Base-by-base conservation (phyloP, 495 filamentous ascomycete species). In the Opeltia flavorubescens region DNA sequence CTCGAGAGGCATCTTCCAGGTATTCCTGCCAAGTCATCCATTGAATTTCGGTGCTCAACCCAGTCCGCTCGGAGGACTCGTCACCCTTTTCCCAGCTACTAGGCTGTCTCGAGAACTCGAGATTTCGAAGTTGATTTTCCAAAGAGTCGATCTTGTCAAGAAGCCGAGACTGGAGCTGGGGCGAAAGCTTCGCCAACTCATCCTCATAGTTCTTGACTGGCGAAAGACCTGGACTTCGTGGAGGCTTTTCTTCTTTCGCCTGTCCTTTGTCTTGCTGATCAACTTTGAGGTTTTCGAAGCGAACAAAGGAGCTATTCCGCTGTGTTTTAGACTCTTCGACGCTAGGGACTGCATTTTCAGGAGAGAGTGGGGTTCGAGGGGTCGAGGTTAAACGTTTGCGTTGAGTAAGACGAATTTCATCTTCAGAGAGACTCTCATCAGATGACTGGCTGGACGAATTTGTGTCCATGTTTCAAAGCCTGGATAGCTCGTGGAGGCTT, bases 11-110 rank as follows among this genome's bases (percentile, higher is more conserved):
- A 28, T 46, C 44, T 17, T 47, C 50, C 25, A 48, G 34, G 29
- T 52, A 52, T n/a, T 48, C 50, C 29, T 48, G 45, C 50, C 50
- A 52, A 15, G 45, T 52, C 50, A 52, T 44, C 50, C 50, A 52
- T 21, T 52, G 50, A 6, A 46, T 46, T 25, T 52, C 45, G 11
- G 39, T 44, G 20, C 31, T 48, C 1, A 52, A 34, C 5, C 39
- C 45, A 0, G 45, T 47, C 18, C 39, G 24, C 40, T 48, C 50
- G 15, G 50, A 52, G 23, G 50, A 52, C 17, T 48, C 38, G 35
- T 52, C 45, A 9, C 50, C 45, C 30, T 38, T 48, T 18, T 52
- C 50, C 12, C 38, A 48, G 24, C 24, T 23, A 17, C 46, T 42
- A 24, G 31, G 35, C n/a, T 17, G 21, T 29, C 31, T 48, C 3